Conservation (phyloP, 306 rosid species). For the Cicer judaicum region DNA sequence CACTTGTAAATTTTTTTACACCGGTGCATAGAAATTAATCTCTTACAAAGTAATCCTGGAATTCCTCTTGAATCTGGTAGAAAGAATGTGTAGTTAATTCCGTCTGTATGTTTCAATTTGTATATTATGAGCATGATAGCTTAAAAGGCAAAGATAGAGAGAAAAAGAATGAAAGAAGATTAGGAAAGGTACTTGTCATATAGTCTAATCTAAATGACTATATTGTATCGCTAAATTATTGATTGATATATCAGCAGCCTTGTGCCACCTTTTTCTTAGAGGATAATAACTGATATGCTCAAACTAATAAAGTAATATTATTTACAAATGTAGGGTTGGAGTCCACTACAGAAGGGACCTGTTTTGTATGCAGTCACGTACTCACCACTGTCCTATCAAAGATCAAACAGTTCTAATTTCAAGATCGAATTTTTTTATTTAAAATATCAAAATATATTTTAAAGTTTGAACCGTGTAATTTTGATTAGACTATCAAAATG, state of each 20-base stretch:
- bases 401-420: no score
- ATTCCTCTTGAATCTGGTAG: slow-evolving; percentile 11
- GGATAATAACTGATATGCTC: background rate
- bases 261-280: background rate
- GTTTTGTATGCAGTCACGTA: no score
- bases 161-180: background rate
- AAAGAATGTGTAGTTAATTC: slow-evolving; percentile 3
- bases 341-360: no score
- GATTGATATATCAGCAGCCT: background rate
- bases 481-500: no score
- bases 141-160: background rate
- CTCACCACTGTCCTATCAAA: no score
- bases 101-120: background rate
- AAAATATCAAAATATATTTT: no score
- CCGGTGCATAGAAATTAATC: no score
- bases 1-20: no score
- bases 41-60: slow-evolving; percentile 1
- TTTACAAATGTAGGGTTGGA: no score
- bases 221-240: background rate
- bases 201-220: slow-evolving; percentile 6
- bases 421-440: no score
- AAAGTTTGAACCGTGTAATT: no score
- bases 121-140: background rate
- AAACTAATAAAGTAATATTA: background rate
- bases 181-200: slow-evolving; percentile 13